Evolutionary conservation across 169 alveolate genomes (phyloP).

Genomic region (Blepharisma undulans): DNA sequence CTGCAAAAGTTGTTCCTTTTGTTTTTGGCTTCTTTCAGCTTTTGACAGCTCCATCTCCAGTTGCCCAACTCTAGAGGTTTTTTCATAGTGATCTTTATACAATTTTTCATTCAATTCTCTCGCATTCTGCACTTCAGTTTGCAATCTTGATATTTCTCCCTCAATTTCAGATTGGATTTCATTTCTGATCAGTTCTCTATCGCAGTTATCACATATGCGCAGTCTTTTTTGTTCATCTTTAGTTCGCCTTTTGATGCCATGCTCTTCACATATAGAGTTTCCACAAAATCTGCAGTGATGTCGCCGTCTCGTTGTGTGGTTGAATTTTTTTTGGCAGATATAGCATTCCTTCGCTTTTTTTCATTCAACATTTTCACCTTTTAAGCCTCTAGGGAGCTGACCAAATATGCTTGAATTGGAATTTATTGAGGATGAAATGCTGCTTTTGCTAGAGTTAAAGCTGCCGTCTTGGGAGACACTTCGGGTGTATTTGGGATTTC

Average conservation of each 20-base stretch:
- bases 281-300: conserved; percentile 11
- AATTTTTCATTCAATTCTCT: neutral
- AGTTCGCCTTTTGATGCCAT: neutral
- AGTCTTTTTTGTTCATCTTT: neutral
- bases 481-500: neutral
- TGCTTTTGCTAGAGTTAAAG: neutral
- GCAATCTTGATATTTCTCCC: neutral
- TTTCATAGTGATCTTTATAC: neutral
- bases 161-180: neutral
- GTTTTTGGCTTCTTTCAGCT: neutral
- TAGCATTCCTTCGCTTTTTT: neutral
- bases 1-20: neutral
- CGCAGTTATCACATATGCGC: conserved; percentile 22
- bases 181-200: neutral
- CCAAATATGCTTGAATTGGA: neutral
- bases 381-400: neutral
- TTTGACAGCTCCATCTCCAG: neutral
- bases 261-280: neutral
- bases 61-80: neutral
- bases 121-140: neutral
- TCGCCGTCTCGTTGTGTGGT: neutral
- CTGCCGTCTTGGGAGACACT: neutral
- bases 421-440: neutral
- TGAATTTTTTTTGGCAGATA: conserved; percentile 23
- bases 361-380: neutral